Base-by-base conservation (phyloP, 2,329 filamentous ascomycete species). In the Colletotrichum costaricense region DNA sequence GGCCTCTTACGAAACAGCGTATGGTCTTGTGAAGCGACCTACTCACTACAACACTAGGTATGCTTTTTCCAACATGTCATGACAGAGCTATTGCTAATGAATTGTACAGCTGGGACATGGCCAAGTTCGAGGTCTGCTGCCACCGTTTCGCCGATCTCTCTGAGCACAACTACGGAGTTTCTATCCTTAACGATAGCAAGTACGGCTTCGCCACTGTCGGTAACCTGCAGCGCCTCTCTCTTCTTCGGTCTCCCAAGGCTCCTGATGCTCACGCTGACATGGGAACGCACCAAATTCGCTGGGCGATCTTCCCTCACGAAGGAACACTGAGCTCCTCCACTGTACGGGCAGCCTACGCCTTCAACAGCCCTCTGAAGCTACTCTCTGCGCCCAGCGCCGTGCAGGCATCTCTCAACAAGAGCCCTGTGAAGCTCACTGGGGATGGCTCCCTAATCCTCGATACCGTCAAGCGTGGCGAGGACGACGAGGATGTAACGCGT, bases 11-110 rank as follows among this genome's bases (percentile, higher is more conserved):
- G 97, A 99, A 83, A 97, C 95, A 8, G 95, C 98, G 79, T 98
- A 94, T 79, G 96, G 96, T 77, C 91, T 98, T 77, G 92, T 97
- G 75, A 91, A 91, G 77, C 91, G 97, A 35, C 96, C 97, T 2
- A 99, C 97, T 0, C 97, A 99, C 84, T 98, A 98, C 89, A 99
- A 99, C 85, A 99, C 97, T 3, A 93, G 87, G 85, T 91, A 63
- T 46, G 64, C 26, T 57, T 42, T 22, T 16, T n/a, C 9, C 9
- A 24, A 5, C 1, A 14, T n/a, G 7, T 16, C 2, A 19, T 16
- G 8, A 12, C n/a, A 7, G 19, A 24, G 33, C 7, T 16, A 38
- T 35, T 19, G 35, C 72, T 74, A 49, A 69, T 38, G 14, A 28
- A 35, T 28, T 3, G 26, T 24, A 14, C 14, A 89, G 90, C 77